Evolutionary conservation across 2,329 filamentous ascomycete species (phyloP), one percentile per base, ranked within the genome.

Genomic region (Microascus cirrosus): DNA sequence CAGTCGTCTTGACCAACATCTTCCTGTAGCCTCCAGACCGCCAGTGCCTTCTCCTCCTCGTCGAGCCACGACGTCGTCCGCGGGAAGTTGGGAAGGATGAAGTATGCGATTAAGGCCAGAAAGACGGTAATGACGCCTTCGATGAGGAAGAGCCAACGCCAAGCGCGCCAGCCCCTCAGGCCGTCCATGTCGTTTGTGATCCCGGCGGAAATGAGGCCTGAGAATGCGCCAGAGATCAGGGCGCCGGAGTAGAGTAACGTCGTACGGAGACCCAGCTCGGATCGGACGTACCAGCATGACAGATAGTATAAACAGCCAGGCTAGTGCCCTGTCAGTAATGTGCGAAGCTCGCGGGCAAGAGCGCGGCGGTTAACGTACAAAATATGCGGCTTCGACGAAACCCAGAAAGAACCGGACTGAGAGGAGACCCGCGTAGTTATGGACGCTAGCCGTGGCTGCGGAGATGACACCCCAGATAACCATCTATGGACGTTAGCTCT

Each of bases 131-230:
- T 71, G 4, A 74, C 72, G 10, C 86, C 86, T 63, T 89, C 83
- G 13, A 85, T 79, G 53, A 89, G 82, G 68, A 89, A 89, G 25
- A 89, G 77, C 80, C 80, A 85, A 6, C 83, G 74, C 85, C 85
- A 90, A 12, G 56, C 56, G 36, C 56, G 56, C 56, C 56, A 58
- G 3, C 85, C 85, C 2, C 78, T 77, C 36, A 58, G 15, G 13
- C 56, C 56, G 58, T 83, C 75, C 60, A 87, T 77, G 50, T 81
- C 77, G 20, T 72, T 70, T 0, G 82, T 83, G 54, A 90, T 85
- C 6, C 83, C 79, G 1, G 81, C 82, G 2, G 81, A 79, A 24
- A 86, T 74, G n/a, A 85, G 71, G 1, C 84, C 86, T 0, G 83
- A 84, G 64, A 89, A 88, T 0, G 85, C 85, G 0, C 84, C 84